Base-by-base conservation (phyloP, 2,329 filamentous ascomycete genomes). In the Elsinoe necatrix region DNA sequence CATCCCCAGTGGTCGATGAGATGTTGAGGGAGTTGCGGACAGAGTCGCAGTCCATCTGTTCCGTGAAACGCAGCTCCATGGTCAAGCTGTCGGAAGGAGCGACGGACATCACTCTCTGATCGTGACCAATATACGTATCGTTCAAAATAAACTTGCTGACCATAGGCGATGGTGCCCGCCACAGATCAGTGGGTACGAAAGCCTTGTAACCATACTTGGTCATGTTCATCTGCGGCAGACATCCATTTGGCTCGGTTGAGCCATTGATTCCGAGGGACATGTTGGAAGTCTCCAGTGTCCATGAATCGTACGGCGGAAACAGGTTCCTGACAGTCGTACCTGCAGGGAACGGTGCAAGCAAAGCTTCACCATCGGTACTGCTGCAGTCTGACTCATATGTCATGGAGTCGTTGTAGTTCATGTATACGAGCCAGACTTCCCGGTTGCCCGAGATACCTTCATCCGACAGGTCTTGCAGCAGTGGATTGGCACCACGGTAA, bases 221-320 rank as follows among this genome's bases (percentile, higher is more conserved):
- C 71, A 85, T 71, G 18, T 74, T 76, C 42, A 85, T 65, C 21
- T 66, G 73, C 27, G 72, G 67, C 2, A 84, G 62, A 62, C 83
- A 85, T 1, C 83, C 83, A 58, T 80, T 81, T 48, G 64, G 69
- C 2, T 74, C 67, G 0, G 65, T 70, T 0, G 75, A 76, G 1
- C 72, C 72, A 56, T 76, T 75, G 42, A 80, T 71, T 11, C 73
- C 73, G 37, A 81, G 71, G 27, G 69, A 70, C 3, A 72, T 66
- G 1, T 71, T 66, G 1, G 79, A 77, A 1, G 67, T 64, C 50
- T 72, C 71, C n/a, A 85, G 69, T 0, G 68, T 75, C 57, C 77
- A 70, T 59, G 80, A 75, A 21, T 82, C 80, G 61, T 80, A 82
- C 0, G 82, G 81, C 63, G 79, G 80, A 65, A 86, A 83, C 11